A percentile compares a stretch with the other conserved stretches of the same genome.
These are phyloP conservation scores for Hevea brasiliensis DNA, from an alignment of 345 rosid species.

Conservation along the genomic window DNA sequence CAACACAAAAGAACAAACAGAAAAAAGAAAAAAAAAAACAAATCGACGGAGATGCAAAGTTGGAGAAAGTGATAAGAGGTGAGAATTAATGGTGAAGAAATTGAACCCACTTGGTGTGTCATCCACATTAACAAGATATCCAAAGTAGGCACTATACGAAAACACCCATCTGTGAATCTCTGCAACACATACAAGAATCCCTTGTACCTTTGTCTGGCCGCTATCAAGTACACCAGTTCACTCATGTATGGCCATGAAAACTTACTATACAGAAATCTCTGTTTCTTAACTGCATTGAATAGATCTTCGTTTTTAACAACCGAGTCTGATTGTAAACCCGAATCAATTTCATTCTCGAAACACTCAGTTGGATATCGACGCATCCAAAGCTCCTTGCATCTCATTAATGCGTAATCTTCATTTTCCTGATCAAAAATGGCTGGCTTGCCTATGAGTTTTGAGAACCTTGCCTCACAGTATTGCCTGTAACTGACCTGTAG, in stretches of 20 bases:
- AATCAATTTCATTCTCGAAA: constrained; percentile 66
- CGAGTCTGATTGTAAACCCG: constrained; percentile 25
- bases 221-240: constrained; percentile 68
- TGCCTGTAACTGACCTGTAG: constrained; percentile 59
- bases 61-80: neutral
- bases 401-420: constrained; percentile 72
- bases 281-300: constrained; percentile 50
- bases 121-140: constrained; percentile 84
- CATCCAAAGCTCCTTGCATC: constrained; percentile 66
- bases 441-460: constrained; percentile 75
- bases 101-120: constrained; percentile 61
- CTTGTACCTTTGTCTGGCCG: constrained; percentile 73
- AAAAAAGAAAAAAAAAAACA: neutral
- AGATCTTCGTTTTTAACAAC: constrained; percentile 39
- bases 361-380: constrained; percentile 57
- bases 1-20: too few species aligned
- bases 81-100: constrained; percentile 1
- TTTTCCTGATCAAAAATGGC: constrained; percentile 67
- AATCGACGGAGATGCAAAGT: neutral
- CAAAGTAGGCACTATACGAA: constrained; percentile 55
- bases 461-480: constrained; percentile 75
- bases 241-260: constrained; percentile 65
- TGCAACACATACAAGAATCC: constrained; percentile 58
- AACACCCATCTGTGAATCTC: constrained; percentile 44
- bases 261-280: constrained; percentile 42